Percentiles rank a stretch among this genome's conserved stretches.
These are phyloP conservation scores for Rhynchospora pubera DNA, from an alignment of 176 grass and related monocot genomes.

Conservation along the genomic window DNA sequence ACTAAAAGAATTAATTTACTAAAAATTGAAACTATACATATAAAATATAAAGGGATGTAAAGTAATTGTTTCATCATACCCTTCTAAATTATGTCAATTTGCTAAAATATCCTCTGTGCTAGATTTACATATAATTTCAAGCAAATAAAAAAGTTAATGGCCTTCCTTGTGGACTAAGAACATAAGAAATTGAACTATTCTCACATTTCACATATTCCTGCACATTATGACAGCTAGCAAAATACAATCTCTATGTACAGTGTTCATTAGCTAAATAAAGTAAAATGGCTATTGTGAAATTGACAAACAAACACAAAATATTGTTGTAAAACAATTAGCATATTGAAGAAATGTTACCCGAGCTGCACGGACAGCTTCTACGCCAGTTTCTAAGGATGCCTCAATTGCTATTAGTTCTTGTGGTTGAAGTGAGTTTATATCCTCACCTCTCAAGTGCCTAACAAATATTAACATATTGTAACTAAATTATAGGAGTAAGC, in stretches of 20 bases:
- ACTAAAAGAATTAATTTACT: conserved; percentile 12
- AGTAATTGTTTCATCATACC: neutral
- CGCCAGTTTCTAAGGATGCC: conserved; percentile 68
- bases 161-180: neutral
- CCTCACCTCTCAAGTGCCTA: conserved; percentile 92
- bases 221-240: neutral
- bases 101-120: neutral
- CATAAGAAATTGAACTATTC: neutral
- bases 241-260: neutral
- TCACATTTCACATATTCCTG: neutral
- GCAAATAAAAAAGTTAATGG: neutral
- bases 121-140: neutral
- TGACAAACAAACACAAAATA: neutral
- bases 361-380: conserved; percentile 41
- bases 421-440: conserved; percentile 81
- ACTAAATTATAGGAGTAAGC: neutral
- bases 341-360: conserved; percentile 34
- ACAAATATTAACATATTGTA: neutral
- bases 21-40: conserved; percentile 5
- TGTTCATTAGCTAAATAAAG: neutral
- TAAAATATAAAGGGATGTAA: neutral
- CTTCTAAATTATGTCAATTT: neutral
- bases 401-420: conserved; percentile 84
- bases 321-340: neutral
- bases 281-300: neutral